A percentile compares a stretch with the other conserved stretches of the same genome.
phyloP scores from a whole-genome alignment of 2,329 filamentous ascomycete species.

The Colletotrichum spinosum region DNA sequence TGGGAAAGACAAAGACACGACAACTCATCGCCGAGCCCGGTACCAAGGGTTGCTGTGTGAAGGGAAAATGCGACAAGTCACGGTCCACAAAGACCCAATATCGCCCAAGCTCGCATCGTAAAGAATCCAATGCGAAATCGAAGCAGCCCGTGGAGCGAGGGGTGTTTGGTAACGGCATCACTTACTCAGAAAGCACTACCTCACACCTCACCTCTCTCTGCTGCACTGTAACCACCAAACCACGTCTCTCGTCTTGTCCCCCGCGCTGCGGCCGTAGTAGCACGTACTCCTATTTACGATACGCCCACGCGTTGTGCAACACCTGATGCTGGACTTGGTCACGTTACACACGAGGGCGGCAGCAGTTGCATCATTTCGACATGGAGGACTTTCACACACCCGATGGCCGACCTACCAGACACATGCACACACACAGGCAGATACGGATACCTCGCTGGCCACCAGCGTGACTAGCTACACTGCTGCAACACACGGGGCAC shows the following conservation, averaged over 20 bases:
- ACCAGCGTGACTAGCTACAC: too few relatives aligned
- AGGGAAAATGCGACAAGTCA: slow-evolving; percentile 27
- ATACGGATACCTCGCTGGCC: too few relatives aligned
- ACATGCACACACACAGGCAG: too few relatives aligned
- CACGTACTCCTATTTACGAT: not conserved
- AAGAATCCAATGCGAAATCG: not conserved
- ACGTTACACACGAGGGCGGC: slow-evolving; percentile 1
- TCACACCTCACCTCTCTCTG: too few relatives aligned
- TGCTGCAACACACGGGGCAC: too few relatives aligned
- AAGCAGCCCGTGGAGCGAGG: too few relatives aligned
- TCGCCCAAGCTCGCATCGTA: not conserved
- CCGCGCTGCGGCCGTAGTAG: slow-evolving; percentile 11
- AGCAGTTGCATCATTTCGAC: not conserved
- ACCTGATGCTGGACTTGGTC: not conserved
- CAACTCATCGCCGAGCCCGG: too few relatives aligned
- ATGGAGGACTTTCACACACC: not conserved
- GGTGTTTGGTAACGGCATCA: too few relatives aligned
- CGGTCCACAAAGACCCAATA: slow-evolving; percentile 17
- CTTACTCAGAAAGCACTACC: too few relatives aligned
- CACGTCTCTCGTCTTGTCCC: not conserved
- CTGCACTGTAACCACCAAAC: too few relatives aligned
- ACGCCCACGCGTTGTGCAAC: not conserved
- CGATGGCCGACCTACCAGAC: too few relatives aligned
- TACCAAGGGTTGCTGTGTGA: too few relatives aligned
- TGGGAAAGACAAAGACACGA: not conserved